These are phyloP conservation scores for Rhodotorula sp. DNA, from an alignment of 1,284 basidiomycete species.

Conservation along the genomic window DNA sequence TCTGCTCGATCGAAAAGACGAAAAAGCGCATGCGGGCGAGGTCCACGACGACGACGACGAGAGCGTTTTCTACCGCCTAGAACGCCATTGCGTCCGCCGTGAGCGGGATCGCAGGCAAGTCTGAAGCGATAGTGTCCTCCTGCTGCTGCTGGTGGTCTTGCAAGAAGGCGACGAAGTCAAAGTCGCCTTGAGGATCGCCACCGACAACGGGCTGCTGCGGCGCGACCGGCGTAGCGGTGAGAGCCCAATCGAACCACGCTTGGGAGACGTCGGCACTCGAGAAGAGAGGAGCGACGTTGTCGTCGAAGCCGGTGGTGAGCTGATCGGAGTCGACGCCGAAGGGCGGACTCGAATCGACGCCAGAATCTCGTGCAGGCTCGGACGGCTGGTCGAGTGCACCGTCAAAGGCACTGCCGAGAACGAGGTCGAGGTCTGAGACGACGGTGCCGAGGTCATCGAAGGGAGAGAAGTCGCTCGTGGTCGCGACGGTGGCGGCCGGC, in stretches of 20 bases:
- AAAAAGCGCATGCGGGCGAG: neutral
- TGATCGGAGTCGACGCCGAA: neutral
- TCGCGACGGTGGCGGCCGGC: neutral
- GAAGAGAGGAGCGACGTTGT: neutral
- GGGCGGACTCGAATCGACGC: slow-evolving; percentile 27
- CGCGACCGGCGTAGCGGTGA: neutral
- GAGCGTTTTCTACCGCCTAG: neutral
- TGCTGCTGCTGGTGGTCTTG: slow-evolving; percentile 5
- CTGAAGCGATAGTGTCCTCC: neutral
- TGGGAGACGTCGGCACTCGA: slow-evolving; percentile 11
- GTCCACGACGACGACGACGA: too few species aligned
- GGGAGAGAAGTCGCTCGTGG: neutral
- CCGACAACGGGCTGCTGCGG: neutral
- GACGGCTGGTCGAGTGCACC: neutral
- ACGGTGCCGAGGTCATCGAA: neutral
- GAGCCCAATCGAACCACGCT: slow-evolving; percentile 33
- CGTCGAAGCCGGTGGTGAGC: slow-evolving; percentile 2
- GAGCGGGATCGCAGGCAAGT: neutral
- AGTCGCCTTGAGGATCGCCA: neutral
- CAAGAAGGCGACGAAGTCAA: slow-evolving; percentile 33
- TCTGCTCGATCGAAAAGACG: neutral
- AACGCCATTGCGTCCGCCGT: slow-evolving; percentile 13
- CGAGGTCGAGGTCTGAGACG: neutral
- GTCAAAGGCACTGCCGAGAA: neutral
- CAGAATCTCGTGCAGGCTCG: slow-evolving; percentile 29